Conservation (phyloP, 371 early-diverging fungal species). For the Rhizomucor miehei region DNA sequence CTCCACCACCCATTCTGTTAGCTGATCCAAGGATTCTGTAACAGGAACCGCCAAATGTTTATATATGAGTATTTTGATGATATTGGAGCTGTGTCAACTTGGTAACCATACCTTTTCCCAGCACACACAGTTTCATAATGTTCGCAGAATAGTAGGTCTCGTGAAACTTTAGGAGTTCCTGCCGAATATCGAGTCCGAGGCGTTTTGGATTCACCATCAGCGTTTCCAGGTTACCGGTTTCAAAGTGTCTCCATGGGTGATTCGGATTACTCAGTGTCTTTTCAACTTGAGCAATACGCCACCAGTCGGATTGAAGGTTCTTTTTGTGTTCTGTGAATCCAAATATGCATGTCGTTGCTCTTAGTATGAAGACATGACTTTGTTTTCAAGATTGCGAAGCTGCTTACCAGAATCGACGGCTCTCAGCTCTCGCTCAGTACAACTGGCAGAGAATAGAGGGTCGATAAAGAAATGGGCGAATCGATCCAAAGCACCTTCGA, state of each 20-base stretch:
- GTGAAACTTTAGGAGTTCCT: conserved; percentile 84
- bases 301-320: conserved; percentile 82
- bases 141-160: conserved; percentile 90
- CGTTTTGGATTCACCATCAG: conserved; percentile 67
- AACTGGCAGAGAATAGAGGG: conserved; percentile 82
- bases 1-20: conserved; percentile 74
- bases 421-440: conserved; percentile 88
- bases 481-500: conserved; percentile 94
- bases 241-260: conserved; percentile 86
- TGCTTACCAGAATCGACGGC: conserved; percentile 85
- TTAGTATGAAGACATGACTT: neutral
- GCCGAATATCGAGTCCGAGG: conserved; percentile 77
- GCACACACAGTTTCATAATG: conserved; percentile 90
- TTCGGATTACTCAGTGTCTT: conserved; percentile 66
- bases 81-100: too few species aligned
- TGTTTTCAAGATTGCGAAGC: neutral
- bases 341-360: conserved; percentile 1
- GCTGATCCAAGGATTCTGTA: conserved; percentile 75
- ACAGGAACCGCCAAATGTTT: too few species aligned
- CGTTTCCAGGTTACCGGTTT: conserved; percentile 82
- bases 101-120: conserved; percentile 71
- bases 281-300: conserved; percentile 83
- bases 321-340: conserved; percentile 77
- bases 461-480: conserved; percentile 93
- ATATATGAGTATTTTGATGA: too few species aligned